Conservation (phyloP, 768 basidiomycete genomes). For the Pisolithus tinctorius region DNA sequence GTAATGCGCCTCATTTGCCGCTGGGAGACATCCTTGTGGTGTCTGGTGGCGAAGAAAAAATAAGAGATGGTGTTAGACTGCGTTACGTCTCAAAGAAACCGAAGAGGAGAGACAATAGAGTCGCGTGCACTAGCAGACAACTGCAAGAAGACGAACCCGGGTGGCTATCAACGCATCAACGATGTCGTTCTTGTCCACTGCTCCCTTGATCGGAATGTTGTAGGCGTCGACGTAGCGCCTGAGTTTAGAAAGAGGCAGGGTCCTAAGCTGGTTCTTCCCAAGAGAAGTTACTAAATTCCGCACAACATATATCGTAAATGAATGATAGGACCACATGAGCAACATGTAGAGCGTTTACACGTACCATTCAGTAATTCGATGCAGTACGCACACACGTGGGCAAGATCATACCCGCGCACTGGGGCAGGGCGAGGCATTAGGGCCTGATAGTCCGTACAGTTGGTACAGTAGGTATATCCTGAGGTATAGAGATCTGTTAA, state of each 20-base stretch:
- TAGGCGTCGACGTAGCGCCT: conserved; percentile 68
- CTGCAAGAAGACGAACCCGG: conserved; percentile 33
- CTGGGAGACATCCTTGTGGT: conserved; percentile 54
- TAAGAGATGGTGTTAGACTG: not conserved
- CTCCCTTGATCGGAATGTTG: conserved; percentile 52
- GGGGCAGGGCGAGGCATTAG: conserved; percentile 59
- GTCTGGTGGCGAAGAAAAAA: conserved; percentile 30
- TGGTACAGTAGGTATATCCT: conserved; percentile 71
- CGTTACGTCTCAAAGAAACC: not conserved
- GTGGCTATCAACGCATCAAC: conserved; percentile 53
- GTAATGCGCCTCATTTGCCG: conserved; percentile 49
- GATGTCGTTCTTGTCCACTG: conserved; percentile 74
- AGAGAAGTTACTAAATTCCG: conserved; percentile 57
- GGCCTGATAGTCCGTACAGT: conserved; percentile 71
- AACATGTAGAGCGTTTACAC: conserved; percentile 14
- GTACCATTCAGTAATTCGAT: conserved; percentile 63
- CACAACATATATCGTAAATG: conserved; percentile 1
- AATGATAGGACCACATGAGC: not conserved
- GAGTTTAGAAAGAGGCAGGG: conserved; percentile 51
- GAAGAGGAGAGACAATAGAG: not conserved
- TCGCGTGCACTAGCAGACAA: not conserved
- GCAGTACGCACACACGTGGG: conserved; percentile 67
- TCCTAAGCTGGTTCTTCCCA: conserved; percentile 48
- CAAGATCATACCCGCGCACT: conserved; percentile 54
- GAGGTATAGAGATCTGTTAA: not conserved